Percentiles rank a stretch among this genome's conserved stretches.
These are phyloP conservation scores for Oryza brachyantha DNA, from an alignment of 176 grass and related monocot genomes.

Conservation along the genomic window DNA sequence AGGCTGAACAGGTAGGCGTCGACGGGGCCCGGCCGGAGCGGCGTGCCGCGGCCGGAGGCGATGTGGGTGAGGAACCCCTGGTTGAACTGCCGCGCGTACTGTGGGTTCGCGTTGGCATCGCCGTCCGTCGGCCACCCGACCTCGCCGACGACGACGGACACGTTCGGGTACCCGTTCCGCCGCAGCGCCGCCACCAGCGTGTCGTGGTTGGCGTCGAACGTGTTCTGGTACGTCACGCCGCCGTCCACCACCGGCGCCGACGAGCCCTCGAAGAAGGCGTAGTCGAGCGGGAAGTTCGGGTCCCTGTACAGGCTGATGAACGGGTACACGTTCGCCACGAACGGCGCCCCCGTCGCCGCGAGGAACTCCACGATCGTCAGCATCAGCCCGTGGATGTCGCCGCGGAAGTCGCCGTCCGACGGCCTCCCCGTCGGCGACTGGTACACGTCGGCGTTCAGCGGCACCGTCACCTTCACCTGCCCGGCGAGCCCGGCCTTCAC, in stretches of 20 bases:
- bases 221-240: slow-evolving; percentile 58
- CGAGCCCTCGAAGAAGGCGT: slow-evolving; percentile 78
- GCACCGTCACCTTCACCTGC: slow-evolving; percentile 72
- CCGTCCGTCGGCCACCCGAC: slow-evolving; percentile 89
- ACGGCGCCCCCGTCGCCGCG: slow-evolving; percentile 50
- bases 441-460: slow-evolving; percentile 84
- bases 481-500: slow-evolving; percentile 52
- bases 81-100: slow-evolving; percentile 60
- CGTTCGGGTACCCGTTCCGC: slow-evolving; percentile 64
- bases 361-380: slow-evolving; percentile 61
- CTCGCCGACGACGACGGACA: slow-evolving; percentile 69
- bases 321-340: slow-evolving; percentile 82
- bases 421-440: slow-evolving; percentile 50
- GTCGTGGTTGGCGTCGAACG: slow-evolving; percentile 87
- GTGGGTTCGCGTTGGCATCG: slow-evolving; percentile 50
- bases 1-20: slow-evolving; percentile 89
- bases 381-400: slow-evolving; percentile 72
- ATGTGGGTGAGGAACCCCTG: slow-evolving; percentile 63
- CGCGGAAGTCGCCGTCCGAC: slow-evolving; percentile 74
- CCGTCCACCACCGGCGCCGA: slow-evolving; percentile 56
- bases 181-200: slow-evolving; percentile 63
- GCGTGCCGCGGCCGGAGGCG: slow-evolving; percentile 56
- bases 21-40: slow-evolving; percentile 55
- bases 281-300: slow-evolving; percentile 81
- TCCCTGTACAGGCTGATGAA: slow-evolving; percentile 79